phyloP scores from a whole-genome alignment of 345 rosid genomes.

The Schrenkiella parvula region DNA sequence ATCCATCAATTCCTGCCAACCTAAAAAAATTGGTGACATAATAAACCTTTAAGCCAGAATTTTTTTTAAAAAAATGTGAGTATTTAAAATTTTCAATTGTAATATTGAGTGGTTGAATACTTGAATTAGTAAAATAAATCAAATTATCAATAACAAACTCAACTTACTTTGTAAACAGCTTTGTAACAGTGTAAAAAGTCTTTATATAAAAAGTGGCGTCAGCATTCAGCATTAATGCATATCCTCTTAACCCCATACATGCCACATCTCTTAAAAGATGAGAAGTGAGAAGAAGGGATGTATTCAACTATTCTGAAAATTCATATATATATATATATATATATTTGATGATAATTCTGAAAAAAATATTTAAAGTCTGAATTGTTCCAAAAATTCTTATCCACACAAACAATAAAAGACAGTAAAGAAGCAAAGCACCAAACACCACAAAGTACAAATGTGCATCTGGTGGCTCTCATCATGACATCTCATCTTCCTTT shows the following conservation, averaged over 20 bases:
- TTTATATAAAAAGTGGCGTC: not conserved
- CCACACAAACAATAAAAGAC: slow-evolving; percentile 1
- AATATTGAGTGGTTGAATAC: not conserved
- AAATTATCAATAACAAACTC: not conserved
- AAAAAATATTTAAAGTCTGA: slow-evolving; percentile 10
- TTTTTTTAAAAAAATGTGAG: no score
- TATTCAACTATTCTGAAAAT: not conserved
- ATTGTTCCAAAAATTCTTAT: slow-evolving; percentile 23
- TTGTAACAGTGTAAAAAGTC: not conserved
- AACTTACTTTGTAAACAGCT: not conserved
- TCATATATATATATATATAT: not conserved
- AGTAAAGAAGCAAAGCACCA: not conserved
- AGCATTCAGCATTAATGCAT: not conserved
- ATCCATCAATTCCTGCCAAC: not conserved
- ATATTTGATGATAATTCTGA: not conserved
- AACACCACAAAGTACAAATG: slow-evolving; percentile 5
- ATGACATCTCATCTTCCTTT: slow-evolving; percentile 31
- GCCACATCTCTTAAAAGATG: not conserved
- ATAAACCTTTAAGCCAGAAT: not conserved
- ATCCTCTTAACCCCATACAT: slow-evolving; percentile 3
- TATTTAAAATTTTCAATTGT: not conserved
- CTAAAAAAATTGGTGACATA: not conserved
- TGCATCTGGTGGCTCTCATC: slow-evolving; percentile 16
- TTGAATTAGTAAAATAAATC: not conserved
- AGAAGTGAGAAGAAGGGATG: not conserved